Conservation (phyloP, 202 grass and related monocot species). For the Alloteropsis angusta region DNA sequence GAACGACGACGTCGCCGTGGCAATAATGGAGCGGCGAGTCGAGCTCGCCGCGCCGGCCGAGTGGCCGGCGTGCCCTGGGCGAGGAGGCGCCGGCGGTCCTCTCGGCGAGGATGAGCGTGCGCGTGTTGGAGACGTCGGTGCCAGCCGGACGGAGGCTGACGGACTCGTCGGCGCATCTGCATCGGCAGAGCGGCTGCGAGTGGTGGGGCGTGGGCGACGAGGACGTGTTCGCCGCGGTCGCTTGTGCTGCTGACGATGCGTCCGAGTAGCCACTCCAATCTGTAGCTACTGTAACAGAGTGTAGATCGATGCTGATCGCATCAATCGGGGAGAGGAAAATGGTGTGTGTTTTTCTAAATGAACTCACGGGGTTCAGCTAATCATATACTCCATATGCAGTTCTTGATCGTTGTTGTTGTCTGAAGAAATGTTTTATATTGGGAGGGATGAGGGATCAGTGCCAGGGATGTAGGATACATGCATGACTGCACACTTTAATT, state of each 20-base stretch:
- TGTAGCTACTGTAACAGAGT: no score
- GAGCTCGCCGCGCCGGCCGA: background rate
- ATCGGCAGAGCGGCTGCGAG: background rate
- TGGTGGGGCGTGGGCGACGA: slow-evolving; percentile 1
- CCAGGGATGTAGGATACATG: background rate
- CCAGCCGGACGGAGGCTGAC: background rate
- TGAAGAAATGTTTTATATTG: background rate
- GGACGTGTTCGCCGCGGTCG: background rate
- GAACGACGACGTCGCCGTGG: background rate
- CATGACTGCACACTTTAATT: background rate
- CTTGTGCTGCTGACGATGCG: background rate
- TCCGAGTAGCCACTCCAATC: background rate
- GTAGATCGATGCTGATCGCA: background rate
- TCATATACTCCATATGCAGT: background rate
- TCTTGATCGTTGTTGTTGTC: background rate
- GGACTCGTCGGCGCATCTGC: background rate
- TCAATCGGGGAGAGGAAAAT: background rate
- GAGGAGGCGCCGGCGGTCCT: background rate
- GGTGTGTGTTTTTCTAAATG: background rate
- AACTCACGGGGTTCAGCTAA: background rate
- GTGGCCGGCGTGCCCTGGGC: background rate
- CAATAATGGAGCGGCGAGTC: slow-evolving; percentile 7
- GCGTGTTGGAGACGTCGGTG: background rate
- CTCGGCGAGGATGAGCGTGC: slow-evolving; percentile 14
- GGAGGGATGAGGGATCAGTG: background rate